Evolutionary conservation across 2,329 filamentous ascomycete species (phyloP).

Genomic region (Blastomyces silverae): DNA sequence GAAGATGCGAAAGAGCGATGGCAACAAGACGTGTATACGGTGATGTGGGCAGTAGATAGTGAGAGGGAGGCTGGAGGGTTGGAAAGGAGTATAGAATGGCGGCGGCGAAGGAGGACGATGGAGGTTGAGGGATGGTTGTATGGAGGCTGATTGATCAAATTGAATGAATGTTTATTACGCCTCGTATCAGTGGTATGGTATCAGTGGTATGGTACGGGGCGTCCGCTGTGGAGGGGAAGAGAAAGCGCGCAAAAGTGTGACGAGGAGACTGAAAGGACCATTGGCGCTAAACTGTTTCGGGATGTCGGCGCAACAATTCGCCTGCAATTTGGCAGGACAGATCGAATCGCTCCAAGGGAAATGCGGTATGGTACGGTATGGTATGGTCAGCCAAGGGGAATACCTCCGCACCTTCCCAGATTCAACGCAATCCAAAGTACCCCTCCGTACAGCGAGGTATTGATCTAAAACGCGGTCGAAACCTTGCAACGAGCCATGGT

Average conservation of each 20-base stretch:
- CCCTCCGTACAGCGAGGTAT: neutral
- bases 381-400: neutral
- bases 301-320: neutral
- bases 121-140: constrained; percentile 5
- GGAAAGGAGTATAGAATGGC: constrained; percentile 2
- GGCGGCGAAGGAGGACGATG: constrained; percentile 3
- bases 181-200: neutral
- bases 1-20: constrained; percentile 4
- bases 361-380: constrained; percentile 1
- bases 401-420: neutral
- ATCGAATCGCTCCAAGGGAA: neutral
- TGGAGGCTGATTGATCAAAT: constrained; percentile 11
- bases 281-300: neutral
- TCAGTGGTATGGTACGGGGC: neutral
- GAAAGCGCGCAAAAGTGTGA: constrained; percentile 1
- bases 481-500: neutral
- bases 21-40: neutral
- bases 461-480: neutral
- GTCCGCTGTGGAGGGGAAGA: neutral
- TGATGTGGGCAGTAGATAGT: neutral
- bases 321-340: neutral
- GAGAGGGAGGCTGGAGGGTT: neutral
- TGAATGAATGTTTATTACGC: constrained; percentile 7
- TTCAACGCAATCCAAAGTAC: neutral
- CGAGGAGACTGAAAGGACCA: neutral